phyloP scores from a whole-genome alignment of 1,139 yeast species.

The Casaregolazyma suthepensis region DNA sequence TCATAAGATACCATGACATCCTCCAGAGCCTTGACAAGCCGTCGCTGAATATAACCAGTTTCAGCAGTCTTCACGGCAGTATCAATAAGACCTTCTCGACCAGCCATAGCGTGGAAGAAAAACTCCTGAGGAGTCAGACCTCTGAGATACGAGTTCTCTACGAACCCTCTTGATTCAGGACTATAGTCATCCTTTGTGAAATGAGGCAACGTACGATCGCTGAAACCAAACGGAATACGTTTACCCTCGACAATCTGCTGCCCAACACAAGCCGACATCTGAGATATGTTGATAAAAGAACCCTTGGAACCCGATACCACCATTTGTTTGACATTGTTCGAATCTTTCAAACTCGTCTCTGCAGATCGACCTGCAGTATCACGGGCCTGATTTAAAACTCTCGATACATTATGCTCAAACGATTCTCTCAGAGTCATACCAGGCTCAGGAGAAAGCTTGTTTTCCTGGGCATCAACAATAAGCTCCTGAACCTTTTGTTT shows the following conservation, averaged over 20 bases:
- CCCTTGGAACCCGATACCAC: constrained; percentile 99
- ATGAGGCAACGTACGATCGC: constrained; percentile 94
- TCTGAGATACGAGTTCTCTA: constrained; percentile 93
- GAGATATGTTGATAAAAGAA: constrained; percentile 96
- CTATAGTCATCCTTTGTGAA: constrained; percentile 97
- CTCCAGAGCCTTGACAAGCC: constrained; percentile 95
- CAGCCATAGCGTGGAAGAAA: constrained; percentile 99
- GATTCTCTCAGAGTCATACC: constrained; percentile 99
- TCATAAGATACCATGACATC: constrained; percentile 99
- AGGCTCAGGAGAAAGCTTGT: constrained; percentile 86
- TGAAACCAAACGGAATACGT: constrained; percentile 96
- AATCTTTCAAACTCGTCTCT: constrained; percentile 88
- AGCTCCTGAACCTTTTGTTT: constrained; percentile 90
- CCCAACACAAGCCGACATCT: constrained; percentile 99
- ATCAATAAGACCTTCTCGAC: constrained; percentile 99
- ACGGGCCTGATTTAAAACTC: constrained; percentile 96
- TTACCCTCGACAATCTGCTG: constrained; percentile 99
- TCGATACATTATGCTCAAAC: constrained; percentile 93
- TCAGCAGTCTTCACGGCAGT: constrained; percentile 99
- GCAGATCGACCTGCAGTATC: constrained; percentile 99
- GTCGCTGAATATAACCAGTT: constrained; percentile 98
- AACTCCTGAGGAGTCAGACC: constrained; percentile 99
- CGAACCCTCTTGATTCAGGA: constrained; percentile 97
- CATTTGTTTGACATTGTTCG: constrained; percentile 97
- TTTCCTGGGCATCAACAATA: constrained; percentile 84